These are phyloP conservation scores for Hyphopichia khmerensis DNA, from an alignment of 1,139 yeast species.

Conservation along the genomic window DNA sequence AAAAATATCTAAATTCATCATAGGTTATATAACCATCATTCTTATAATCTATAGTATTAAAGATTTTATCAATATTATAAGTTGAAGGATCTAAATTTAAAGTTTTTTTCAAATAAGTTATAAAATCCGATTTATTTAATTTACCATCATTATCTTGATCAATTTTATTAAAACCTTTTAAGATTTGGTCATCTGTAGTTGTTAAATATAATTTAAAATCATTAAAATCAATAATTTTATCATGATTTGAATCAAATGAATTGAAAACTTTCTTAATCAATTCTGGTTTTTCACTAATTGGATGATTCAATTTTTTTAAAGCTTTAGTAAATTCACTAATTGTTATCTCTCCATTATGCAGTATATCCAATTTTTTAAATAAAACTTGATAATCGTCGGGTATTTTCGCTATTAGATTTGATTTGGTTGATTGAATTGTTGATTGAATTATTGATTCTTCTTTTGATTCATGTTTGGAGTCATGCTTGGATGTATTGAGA, in stretches of 20 bases:
- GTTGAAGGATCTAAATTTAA: constrained; percentile 55
- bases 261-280: constrained; percentile 56
- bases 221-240: constrained; percentile 53
- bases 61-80: constrained; percentile 56
- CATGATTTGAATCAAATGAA: constrained; percentile 58
- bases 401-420: not conserved
- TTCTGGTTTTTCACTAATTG: constrained; percentile 63
- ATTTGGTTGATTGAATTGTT: not conserved
- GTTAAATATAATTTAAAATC: constrained; percentile 63
- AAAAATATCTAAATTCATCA: constrained; percentile 82
- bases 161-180: constrained; percentile 64
- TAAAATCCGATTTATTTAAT: constrained; percentile 65
- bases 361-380: constrained; percentile 52
- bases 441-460: no score
- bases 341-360: constrained; percentile 56
- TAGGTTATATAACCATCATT: constrained; percentile 72
- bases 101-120: constrained; percentile 54
- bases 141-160: constrained; percentile 79
- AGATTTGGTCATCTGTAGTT: constrained; percentile 68
- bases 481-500: no score
- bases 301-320: constrained; percentile 55
- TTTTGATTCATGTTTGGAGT: no score
- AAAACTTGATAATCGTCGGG: constrained; percentile 25
- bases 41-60: constrained; percentile 58
- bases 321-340: constrained; percentile 56